Base-by-base conservation (phyloP, 768 basidiomycete genomes). In the Boletus tylopilopsis region DNA sequence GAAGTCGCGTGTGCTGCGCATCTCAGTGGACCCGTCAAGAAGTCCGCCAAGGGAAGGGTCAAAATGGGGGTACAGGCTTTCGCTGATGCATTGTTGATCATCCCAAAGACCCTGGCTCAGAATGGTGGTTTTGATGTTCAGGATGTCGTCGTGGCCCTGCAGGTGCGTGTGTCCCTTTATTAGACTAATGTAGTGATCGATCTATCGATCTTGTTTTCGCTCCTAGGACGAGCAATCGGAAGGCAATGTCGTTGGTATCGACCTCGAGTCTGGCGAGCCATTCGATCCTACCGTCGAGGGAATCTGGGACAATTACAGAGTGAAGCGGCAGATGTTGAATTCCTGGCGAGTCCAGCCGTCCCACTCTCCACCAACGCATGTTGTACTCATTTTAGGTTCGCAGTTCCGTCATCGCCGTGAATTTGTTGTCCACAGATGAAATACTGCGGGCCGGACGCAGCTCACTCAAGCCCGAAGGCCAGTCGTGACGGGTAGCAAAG, bases 1-100 rank as follows among this genome's bases (percentile, higher is more conserved):
- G 96, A 98, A 69, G 81, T 98, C 11, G 85, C 94, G 25, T 94
- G 92, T 63, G 84, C 93, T 7, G 82, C 83, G 6, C 85, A 97
- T 72, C 74, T 99, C 30, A 77, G 81, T 45, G 86, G 85, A 16
- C 71, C 77, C 25, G 80, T 89, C 48, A 95, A 94, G 74, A 87
- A 87, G 69, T 71, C 68, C 39, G 93, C 93, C 2, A 98, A 95
- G 69, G 96, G 96, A 13, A 79, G 96, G 34, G 88, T 86, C 32
- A 97, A 98, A 73, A 89, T 98, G 81, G 96, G 96, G 43, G 90
- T 99, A 5, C 88, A 94, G 68, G 96, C 96, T 22, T 99, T 90
- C 57, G 92, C 96, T 8, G 96, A 99, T 64, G 94, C 94, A 11
- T 66, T 99, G 49, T 71, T 99, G 43, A 77, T 95, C 60, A 93